Conservation (phyloP, 306 rosid species). For the Calophaca sinica region DNA sequence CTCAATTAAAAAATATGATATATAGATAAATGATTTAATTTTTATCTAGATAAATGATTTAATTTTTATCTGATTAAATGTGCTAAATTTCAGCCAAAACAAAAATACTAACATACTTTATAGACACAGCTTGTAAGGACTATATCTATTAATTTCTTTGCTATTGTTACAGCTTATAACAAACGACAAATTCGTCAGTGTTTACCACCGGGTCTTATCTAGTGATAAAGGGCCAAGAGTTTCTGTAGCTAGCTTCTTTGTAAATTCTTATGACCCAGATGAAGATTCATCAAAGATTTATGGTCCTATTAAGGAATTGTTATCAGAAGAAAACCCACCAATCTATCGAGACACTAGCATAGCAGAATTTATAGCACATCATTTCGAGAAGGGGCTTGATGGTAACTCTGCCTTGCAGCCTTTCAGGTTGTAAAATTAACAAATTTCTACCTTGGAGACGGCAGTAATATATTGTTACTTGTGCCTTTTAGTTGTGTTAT, state of each 20-base stretch:
- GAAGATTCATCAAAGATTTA: slow-evolving; percentile 36
- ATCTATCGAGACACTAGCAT: slow-evolving; percentile 46
- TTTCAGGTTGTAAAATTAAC: slow-evolving; percentile 6
- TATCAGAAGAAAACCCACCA: slow-evolving; percentile 59
- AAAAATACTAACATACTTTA: no score
- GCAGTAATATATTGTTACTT: no score
- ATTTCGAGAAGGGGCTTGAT: background rate
- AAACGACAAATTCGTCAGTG: slow-evolving; percentile 49
- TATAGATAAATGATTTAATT: background rate
- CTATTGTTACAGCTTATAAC: slow-evolving; percentile 48
- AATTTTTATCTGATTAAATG: no score
- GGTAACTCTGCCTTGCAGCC: background rate
- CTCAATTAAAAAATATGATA: no score
- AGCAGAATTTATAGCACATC: slow-evolving; percentile 26
- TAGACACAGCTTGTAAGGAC: no score
- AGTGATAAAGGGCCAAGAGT: slow-evolving; percentile 45
- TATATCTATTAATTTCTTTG: background rate
- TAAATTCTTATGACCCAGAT: background rate
- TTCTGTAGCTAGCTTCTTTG: slow-evolving; percentile 52
- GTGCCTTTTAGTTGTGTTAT: no score
- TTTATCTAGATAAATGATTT: background rate
- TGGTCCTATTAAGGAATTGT: slow-evolving; percentile 65
- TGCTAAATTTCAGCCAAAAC: no score
- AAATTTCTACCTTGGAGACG: background rate
- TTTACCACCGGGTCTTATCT: slow-evolving; percentile 45